Evolutionary conservation across 192 early-diverging fungal genomes (phyloP).

Genomic region (Coemansia asiatica): DNA sequence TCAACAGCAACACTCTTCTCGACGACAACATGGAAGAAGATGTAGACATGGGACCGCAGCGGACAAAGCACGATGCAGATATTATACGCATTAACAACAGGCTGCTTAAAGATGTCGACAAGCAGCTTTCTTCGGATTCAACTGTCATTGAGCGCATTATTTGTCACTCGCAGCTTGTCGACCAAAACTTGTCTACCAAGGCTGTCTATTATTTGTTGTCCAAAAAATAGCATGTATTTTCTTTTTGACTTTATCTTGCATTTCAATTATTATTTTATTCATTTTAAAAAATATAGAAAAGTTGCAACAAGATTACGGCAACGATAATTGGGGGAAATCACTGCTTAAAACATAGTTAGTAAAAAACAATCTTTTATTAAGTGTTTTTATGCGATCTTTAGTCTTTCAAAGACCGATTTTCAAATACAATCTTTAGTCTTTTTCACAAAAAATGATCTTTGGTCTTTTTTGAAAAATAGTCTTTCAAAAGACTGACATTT

Average conservation of each 20-base stretch:
- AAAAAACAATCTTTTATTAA: too few relatives aligned
- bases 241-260: background rate
- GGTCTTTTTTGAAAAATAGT: too few relatives aligned
- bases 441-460: too few relatives aligned
- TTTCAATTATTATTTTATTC: background rate
- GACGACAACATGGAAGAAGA: background rate
- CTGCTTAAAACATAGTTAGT: too few relatives aligned
- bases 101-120: constrained; percentile 16
- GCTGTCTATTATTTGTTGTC: constrained; percentile 19
- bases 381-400: too few relatives aligned
- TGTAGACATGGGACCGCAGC: background rate
- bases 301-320: background rate
- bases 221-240: background rate
- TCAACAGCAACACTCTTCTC: background rate
- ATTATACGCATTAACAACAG: constrained; percentile 17
- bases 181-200: constrained; percentile 24
- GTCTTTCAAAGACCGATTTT: too few relatives aligned
- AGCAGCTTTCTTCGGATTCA: constrained; percentile 10
- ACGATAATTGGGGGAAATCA: too few relatives aligned
- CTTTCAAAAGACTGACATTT: too few relatives aligned
- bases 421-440: too few relatives aligned
- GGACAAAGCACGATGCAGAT: background rate
- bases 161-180: constrained; percentile 35
- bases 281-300: background rate
- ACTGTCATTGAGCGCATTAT: constrained; percentile 44